phyloP scores from a whole-genome alignment of 306 rosid species.

The Coriaria nepalensis region DNA sequence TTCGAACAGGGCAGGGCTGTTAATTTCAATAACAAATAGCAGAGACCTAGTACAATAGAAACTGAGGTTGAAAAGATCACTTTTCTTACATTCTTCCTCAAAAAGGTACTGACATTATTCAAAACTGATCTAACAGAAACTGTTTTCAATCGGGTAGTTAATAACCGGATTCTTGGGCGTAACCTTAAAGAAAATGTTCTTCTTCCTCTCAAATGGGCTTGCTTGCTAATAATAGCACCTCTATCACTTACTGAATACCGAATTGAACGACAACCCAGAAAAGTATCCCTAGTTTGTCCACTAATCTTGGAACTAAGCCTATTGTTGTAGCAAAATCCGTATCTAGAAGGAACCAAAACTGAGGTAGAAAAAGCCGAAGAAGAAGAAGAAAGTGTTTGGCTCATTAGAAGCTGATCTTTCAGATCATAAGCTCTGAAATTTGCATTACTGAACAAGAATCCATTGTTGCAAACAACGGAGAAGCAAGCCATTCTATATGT shows the following conservation, averaged over 20 bases:
- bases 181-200: constrained; percentile 61
- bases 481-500: constrained; percentile 49
- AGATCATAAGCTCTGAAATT: constrained; percentile 20
- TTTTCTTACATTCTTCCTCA: constrained; percentile 45
- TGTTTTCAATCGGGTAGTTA: constrained; percentile 42
- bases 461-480: constrained; percentile 40
- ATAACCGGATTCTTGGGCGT: constrained; percentile 63
- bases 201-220: constrained; percentile 30
- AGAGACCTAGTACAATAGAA: constrained; percentile 45
- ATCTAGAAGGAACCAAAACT: constrained; percentile 19
- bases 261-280: constrained; percentile 27
- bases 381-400: constrained; percentile 23
- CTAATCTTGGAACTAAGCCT: constrained; percentile 16
- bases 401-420: constrained; percentile 31
- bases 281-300: constrained; percentile 21
- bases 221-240: constrained; percentile 18
- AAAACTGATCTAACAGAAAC: constrained; percentile 41
- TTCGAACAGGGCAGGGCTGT: constrained; percentile 50
- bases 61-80: constrained; percentile 43
- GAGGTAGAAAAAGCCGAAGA: constrained; percentile 27
- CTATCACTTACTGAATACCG: constrained; percentile 39
- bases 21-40: constrained; percentile 56
- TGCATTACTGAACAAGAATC: constrained; percentile 21
- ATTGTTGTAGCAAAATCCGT: constrained; percentile 22
- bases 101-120: constrained; percentile 31